Conservation (phyloP, 2,329 filamentous ascomycete genomes). For the Escovopsis sp. region DNA sequence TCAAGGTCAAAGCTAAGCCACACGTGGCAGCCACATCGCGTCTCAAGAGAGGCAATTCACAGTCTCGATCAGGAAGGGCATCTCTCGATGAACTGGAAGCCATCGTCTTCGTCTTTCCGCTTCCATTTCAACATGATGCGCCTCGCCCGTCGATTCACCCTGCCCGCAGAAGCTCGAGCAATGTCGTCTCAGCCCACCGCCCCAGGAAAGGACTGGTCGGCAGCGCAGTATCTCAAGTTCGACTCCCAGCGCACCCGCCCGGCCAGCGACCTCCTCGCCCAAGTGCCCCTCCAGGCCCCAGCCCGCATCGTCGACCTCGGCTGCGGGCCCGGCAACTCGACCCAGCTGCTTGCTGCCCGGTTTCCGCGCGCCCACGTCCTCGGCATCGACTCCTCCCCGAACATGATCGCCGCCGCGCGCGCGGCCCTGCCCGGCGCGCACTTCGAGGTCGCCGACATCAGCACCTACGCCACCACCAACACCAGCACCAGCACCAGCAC, state of each 20-base stretch:
- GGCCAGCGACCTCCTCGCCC: conserved; percentile 36
- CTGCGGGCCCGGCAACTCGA: conserved; percentile 47
- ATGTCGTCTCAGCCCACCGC: conserved; percentile 1
- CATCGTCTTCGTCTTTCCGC: too few species aligned
- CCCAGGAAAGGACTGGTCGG: conserved; percentile 30
- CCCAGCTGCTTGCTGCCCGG: conserved; percentile 28
- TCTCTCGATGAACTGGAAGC: too few species aligned
- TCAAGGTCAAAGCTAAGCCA: too few species aligned
- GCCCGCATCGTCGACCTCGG: conserved; percentile 39
- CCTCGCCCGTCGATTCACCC: too few species aligned
- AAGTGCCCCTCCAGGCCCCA: conserved; percentile 25
- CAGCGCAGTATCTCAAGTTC: conserved; percentile 42
- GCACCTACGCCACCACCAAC: conserved; percentile 13
- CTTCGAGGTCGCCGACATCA: conserved; percentile 32
- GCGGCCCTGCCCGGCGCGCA: conserved; percentile 23
- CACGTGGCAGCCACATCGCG: too few species aligned
- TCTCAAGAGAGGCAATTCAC: not conserved
- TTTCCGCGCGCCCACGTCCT: conserved; percentile 32
- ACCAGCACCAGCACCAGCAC: too few species aligned
- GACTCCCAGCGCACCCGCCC: conserved; percentile 36
- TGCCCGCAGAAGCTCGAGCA: not conserved
- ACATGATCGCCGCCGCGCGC: conserved; percentile 39
- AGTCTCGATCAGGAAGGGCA: not conserved
- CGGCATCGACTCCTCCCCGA: conserved; percentile 39
- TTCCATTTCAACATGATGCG: too few species aligned